A percentile compares a stretch with the other conserved stretches of the same genome.
Conservation (phyloP, 371 early-diverging fungal species). For the Lichtheimia corymbifera region DNA sequence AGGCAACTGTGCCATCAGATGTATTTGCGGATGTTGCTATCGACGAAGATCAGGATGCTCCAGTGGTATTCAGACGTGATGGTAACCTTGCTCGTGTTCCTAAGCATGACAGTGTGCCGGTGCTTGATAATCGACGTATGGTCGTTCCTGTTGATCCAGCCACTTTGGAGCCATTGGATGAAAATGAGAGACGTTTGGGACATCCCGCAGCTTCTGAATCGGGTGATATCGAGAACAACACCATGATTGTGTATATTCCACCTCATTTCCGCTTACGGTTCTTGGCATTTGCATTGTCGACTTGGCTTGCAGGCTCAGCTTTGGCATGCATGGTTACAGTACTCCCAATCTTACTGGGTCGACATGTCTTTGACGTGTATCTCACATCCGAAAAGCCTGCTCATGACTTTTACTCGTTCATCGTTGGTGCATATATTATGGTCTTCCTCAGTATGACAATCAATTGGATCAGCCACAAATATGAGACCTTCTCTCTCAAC, state of each 20-base stretch:
- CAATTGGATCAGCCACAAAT: conserved; percentile 26
- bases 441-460: conserved; percentile 20
- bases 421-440: conserved; percentile 42
- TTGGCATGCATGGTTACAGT: conserved; percentile 53
- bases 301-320: conserved; percentile 60
- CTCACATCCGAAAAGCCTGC: conserved; percentile 37
- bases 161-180: conserved; percentile 59
- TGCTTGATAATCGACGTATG: conserved; percentile 69
- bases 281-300: conserved; percentile 44
- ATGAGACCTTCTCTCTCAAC: conserved; percentile 6
- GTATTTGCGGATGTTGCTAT: conserved; percentile 36
- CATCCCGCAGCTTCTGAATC: conserved; percentile 58
- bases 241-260: conserved; percentile 69
- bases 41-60: conserved; percentile 27
- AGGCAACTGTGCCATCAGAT: conserved; percentile 22
- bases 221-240: conserved; percentile 48
- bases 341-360: conserved; percentile 46
- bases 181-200: conserved; percentile 56
- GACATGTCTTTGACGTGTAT: conserved; percentile 43
- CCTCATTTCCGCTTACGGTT: conserved; percentile 55
- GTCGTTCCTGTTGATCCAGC: conserved; percentile 71
- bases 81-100: conserved; percentile 73
- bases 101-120: conserved; percentile 68
- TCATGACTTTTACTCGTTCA: conserved; percentile 64
- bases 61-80: conserved; percentile 62